phyloP scores from a whole-genome alignment of 164 flowering plant genomes.

The Aristolochia californica region DNA sequence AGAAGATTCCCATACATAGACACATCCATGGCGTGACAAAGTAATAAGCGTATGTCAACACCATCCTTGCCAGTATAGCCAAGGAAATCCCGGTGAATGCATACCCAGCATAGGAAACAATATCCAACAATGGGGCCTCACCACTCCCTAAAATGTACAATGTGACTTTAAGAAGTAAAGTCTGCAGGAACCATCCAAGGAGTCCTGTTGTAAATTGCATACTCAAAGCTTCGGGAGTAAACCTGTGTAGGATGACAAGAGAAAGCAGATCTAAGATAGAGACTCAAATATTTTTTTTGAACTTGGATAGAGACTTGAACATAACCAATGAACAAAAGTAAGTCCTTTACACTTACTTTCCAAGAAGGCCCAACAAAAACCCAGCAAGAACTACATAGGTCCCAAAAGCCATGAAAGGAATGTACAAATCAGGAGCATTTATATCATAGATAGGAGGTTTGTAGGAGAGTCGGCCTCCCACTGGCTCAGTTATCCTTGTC shows the following conservation, averaged over 20 bases:
- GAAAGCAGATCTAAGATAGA: neutral
- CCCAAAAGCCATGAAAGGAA: slow-evolving; percentile 55
- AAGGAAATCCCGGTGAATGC: slow-evolving; percentile 34
- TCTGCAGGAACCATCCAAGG: slow-evolving; percentile 33
- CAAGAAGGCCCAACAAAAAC: slow-evolving; percentile 38
- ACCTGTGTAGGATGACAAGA: slow-evolving; percentile 20
- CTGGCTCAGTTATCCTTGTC: slow-evolving; percentile 56
- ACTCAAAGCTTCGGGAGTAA: slow-evolving; percentile 40
- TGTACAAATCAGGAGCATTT: slow-evolving; percentile 56
- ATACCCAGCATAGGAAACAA: slow-evolving; percentile 42
- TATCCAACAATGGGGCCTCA: slow-evolving; percentile 34
- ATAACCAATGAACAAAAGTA: neutral
- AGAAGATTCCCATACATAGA: slow-evolving; percentile 33
- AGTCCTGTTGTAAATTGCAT: slow-evolving; percentile 28
- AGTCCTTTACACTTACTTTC: slow-evolving; percentile 30
- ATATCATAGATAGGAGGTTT: slow-evolving; percentile 59
- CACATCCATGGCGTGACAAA: slow-evolving; percentile 31
- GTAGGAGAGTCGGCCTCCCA: slow-evolving; percentile 49
- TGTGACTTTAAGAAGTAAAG: slow-evolving; percentile 21
- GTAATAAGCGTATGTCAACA: slow-evolving; percentile 28
- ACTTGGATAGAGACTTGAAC: neutral
- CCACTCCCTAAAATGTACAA: slow-evolving; percentile 29
- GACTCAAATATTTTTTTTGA: neutral
- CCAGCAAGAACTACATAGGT: slow-evolving; percentile 53
- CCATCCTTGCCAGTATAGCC: slow-evolving; percentile 27